Conservation (phyloP, 2,329 filamentous ascomycete genomes). For the Gaeumannomyces sp. region DNA sequence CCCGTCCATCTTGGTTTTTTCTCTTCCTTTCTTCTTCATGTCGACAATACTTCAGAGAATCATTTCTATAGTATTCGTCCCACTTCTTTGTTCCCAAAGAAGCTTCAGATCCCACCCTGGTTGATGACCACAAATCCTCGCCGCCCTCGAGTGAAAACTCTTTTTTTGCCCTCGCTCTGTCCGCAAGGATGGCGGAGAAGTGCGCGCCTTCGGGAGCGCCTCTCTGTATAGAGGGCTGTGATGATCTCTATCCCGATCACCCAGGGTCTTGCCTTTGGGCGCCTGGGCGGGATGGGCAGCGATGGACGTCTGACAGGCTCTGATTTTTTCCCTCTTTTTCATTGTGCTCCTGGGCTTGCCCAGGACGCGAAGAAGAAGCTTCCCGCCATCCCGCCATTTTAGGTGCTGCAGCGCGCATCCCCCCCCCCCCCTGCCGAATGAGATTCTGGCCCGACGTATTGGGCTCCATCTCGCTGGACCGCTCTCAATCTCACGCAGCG, state of each 20-base stretch:
- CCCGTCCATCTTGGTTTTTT: slow-evolving; percentile 27
- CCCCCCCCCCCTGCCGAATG: too few relatives aligned
- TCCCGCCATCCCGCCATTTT: too few relatives aligned
- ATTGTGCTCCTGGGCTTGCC: slow-evolving; percentile 43
- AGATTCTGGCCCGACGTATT: too few relatives aligned
- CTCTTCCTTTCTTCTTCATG: slow-evolving; percentile 49
- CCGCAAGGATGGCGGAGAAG: slow-evolving; percentile 54
- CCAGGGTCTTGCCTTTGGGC: slow-evolving; percentile 68
- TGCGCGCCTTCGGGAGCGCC: slow-evolving; percentile 13
- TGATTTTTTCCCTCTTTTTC: slow-evolving; percentile 47
- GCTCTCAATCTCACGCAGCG: too few relatives aligned
- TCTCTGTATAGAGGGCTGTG: slow-evolving; percentile 78
- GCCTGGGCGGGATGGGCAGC: slow-evolving; percentile 70
- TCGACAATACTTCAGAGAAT: slow-evolving; percentile 72
- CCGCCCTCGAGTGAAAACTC: slow-evolving; percentile 77
- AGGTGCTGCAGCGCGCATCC: too few relatives aligned
- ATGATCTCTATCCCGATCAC: slow-evolving; percentile 81
- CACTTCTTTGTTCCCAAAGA: slow-evolving; percentile 80
- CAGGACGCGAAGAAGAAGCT: slow-evolving; percentile 45
- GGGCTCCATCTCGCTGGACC: too few relatives aligned
- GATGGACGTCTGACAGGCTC: slow-evolving; percentile 84
- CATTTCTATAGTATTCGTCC: slow-evolving; percentile 98
- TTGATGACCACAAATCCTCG: slow-evolving; percentile 88
- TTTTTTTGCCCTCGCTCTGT: slow-evolving; percentile 52
- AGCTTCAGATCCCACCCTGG: slow-evolving; percentile 94